phyloP scores from a whole-genome alignment of 768 basidiomycete species.

The Leccinellum albellum region DNA sequence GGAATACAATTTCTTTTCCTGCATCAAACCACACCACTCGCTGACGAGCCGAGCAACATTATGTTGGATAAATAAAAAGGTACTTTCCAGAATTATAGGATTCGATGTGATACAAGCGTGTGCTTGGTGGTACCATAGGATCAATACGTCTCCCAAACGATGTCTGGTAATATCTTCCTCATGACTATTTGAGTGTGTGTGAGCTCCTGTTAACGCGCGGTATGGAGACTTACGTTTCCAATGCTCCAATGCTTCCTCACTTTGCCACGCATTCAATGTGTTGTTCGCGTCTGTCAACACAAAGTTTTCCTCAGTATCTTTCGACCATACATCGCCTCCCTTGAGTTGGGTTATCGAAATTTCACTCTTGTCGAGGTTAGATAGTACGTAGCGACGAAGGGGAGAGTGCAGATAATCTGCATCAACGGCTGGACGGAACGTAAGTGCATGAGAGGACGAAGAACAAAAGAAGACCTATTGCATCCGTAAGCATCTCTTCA shows the following conservation, averaged over 20 bases:
- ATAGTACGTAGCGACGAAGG: constrained; percentile 59
- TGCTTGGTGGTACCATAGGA: background rate
- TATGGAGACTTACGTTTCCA: constrained; percentile 60
- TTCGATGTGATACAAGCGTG: background rate
- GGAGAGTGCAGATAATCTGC: constrained; percentile 68
- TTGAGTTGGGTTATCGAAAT: constrained; percentile 43
- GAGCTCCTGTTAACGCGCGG: constrained; percentile 1
- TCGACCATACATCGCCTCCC: constrained; percentile 15
- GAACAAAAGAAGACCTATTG: constrained; percentile 82
- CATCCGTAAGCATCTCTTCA: constrained; percentile 4
- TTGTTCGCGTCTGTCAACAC: constrained; percentile 63
- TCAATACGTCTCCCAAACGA: constrained; percentile 79
- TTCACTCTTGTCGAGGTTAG: constrained; percentile 50
- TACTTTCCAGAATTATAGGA: background rate
- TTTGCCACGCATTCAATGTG: constrained; percentile 62
- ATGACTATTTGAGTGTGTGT: constrained; percentile 51
- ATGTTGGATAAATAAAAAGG: background rate
- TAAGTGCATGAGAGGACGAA: constrained; percentile 45
- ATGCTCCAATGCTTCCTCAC: constrained; percentile 59
- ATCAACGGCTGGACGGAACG: constrained; percentile 52
- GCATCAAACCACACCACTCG: background rate
- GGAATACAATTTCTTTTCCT: background rate
- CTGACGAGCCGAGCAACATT: background rate
- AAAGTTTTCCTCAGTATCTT: constrained; percentile 39
- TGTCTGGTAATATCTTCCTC: constrained; percentile 68